Evolutionary conservation across 1,139 yeast genomes (phyloP).

Genomic region (Pneumocystis canis): DNA sequence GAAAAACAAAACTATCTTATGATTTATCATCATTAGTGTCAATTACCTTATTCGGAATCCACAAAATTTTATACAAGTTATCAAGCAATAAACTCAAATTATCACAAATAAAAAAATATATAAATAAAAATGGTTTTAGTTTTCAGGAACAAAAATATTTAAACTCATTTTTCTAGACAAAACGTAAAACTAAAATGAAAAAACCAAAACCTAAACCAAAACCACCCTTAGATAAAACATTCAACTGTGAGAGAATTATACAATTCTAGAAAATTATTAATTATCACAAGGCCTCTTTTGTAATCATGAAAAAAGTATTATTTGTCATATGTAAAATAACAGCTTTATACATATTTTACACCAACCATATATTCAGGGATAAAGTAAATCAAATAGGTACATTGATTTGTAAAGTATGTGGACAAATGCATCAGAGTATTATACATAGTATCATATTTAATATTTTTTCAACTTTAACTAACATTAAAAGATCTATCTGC

Average conservation of each 20-base stretch:
- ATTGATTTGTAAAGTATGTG: conserved; percentile 81
- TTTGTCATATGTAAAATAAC: conserved; percentile 43
- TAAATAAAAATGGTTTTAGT: conserved; percentile 1
- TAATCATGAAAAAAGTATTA: conserved; percentile 85
- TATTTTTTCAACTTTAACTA: conserved; percentile 19
- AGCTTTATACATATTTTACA: not conserved
- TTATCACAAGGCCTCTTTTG: conserved; percentile 36
- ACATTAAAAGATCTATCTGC: conserved; percentile 38
- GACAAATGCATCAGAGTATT: conserved; percentile 82
- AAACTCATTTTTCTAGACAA: conserved; percentile 13
- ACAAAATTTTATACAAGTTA: not conserved
- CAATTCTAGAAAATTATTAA: not conserved
- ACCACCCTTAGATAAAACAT: conserved; percentile 11
- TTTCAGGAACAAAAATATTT: not conserved
- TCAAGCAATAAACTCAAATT: not conserved
- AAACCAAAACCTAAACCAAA: conserved; percentile 11
- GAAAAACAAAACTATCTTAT: too few relatives aligned
- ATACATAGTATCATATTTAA: conserved; percentile 40
- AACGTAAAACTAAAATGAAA: conserved; percentile 13
- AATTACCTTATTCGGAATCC: not conserved
- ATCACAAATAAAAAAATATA: not conserved
- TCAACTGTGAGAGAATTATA: conserved; percentile 1
- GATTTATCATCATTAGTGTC: too few relatives aligned
- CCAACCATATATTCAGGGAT: conserved; percentile 29
- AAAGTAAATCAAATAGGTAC: conserved; percentile 77